These are phyloP conservation scores for Prunus campanulata DNA, from an alignment of 306 rosid species.

Conservation along the genomic window DNA sequence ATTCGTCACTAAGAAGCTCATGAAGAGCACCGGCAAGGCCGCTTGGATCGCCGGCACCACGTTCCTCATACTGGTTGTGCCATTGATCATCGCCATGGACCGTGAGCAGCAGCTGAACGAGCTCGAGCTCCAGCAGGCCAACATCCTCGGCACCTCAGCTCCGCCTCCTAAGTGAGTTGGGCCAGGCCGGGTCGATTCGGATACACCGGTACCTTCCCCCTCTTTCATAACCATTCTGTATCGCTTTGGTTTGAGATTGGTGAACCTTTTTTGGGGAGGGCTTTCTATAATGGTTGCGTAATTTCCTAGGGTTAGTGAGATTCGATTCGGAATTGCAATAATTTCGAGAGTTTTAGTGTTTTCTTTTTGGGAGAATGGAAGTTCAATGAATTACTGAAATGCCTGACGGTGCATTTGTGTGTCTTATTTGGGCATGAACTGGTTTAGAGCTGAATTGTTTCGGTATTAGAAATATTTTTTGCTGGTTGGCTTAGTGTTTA, in stretches of 20 bases:
- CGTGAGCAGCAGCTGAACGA: constrained; percentile 95
- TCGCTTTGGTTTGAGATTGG: not conserved
- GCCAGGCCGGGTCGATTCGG: constrained; percentile 1
- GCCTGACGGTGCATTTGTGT: not conserved
- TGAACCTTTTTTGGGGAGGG: not conserved
- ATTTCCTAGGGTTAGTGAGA: not conserved
- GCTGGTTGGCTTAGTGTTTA: not conserved
- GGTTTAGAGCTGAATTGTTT: not conserved
- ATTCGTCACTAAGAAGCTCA: constrained; percentile 60
- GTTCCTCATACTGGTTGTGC: constrained; percentile 73
- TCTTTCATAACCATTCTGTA: not conserved
- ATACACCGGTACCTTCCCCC: not conserved
- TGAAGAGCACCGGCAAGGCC: constrained; percentile 85
- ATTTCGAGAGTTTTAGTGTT: not conserved
- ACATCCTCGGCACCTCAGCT: constrained; percentile 70
- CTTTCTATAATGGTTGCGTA: not conserved
- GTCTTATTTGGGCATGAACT: not conserved
- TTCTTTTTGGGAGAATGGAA: not conserved
- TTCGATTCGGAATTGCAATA: not conserved
- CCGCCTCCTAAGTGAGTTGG: constrained; percentile 41
- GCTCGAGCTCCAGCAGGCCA: constrained; percentile 90
- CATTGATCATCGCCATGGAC: constrained; percentile 90
- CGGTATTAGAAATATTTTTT: not conserved
- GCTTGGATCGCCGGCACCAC: constrained; percentile 96
- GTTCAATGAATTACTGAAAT: not conserved